phyloP scores from a whole-genome alignment of 805 yeast genomes.

The Metschnikowia reukaufii region DNA sequence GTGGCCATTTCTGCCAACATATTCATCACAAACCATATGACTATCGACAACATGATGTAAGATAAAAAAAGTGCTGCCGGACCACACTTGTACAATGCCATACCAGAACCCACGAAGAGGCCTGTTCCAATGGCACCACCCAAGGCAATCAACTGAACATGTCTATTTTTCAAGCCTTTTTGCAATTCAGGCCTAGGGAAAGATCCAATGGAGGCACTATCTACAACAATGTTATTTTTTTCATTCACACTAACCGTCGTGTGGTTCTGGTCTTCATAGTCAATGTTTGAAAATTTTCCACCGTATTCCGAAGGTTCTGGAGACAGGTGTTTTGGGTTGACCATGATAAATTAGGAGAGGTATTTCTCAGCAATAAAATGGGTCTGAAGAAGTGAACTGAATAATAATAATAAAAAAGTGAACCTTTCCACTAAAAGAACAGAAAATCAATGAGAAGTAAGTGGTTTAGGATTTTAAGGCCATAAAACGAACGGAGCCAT shows the following conservation, averaged over 20 bases:
- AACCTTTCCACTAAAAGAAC: no score
- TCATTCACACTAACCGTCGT: constrained; percentile 20
- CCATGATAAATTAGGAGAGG: no score
- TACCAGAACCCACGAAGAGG: constrained; percentile 23
- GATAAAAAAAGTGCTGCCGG: constrained; percentile 23
- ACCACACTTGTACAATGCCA: constrained; percentile 17
- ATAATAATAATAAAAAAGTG: no score
- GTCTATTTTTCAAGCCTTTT: constrained; percentile 24
- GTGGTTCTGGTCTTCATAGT: constrained; percentile 19
- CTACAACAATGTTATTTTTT: constrained; percentile 17
- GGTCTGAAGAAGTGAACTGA: no score
- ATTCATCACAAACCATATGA: constrained; percentile 25
- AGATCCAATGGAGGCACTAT: constrained; percentile 17
- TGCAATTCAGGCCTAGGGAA: constrained; percentile 15
- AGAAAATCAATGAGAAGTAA: no score
- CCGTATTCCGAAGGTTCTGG: constrained; percentile 19
- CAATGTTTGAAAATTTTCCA: constrained; percentile 17
- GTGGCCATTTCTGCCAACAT: constrained; percentile 25
- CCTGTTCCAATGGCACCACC: constrained; percentile 26
- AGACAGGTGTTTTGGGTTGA: no score
- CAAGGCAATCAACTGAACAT: constrained; percentile 24
- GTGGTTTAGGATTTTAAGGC: no score
- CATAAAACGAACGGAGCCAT: no score
- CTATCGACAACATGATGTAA: constrained; percentile 19
- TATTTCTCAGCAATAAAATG: no score